These are phyloP conservation scores for Nakaseomyces delphensis DNA, from an alignment of 1,139 yeast genomes.

Conservation along the genomic window DNA sequence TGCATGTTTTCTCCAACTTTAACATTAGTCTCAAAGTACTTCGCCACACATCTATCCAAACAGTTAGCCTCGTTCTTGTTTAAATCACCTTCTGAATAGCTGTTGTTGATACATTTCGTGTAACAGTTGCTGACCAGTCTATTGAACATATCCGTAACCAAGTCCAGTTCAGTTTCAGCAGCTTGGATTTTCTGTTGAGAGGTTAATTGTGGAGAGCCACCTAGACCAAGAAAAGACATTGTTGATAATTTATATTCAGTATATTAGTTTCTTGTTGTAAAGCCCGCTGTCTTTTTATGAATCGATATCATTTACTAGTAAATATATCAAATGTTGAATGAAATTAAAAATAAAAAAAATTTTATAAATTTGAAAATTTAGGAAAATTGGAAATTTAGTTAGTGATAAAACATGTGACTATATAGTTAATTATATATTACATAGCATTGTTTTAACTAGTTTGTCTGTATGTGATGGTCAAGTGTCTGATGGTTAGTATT, in stretches of 20 bases:
- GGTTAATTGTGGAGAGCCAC: constrained; percentile 67
- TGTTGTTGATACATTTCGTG: constrained; percentile 63
- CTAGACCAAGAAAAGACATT: constrained; percentile 82
- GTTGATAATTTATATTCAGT: constrained; percentile 5
- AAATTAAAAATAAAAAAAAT: neutral
- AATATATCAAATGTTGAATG: too few species aligned
- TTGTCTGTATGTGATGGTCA: too few species aligned
- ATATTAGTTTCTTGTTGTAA: neutral
- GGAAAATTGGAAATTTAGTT: neutral
- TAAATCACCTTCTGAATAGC: constrained; percentile 68
- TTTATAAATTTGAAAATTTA: neutral
- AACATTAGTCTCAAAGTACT: constrained; percentile 91
- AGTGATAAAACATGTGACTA: constrained; percentile 3
- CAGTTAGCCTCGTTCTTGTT: constrained; percentile 82
- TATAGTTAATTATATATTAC: neutral
- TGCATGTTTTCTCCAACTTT: constrained; percentile 92
- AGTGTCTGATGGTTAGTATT: neutral
- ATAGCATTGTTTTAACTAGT: neutral
- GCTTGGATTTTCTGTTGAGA: constrained; percentile 72
- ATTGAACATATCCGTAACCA: constrained; percentile 97
- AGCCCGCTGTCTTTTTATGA: too few species aligned
- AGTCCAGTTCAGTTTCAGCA: constrained; percentile 85
- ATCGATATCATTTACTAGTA: too few species aligned
- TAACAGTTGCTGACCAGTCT: constrained; percentile 77
- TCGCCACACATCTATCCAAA: constrained; percentile 94